Evolutionary conservation across 768 basidiomycete genomes (phyloP), one percentile per base, ranked within the genome.

Genomic region (Mycena capillaripes): DNA sequence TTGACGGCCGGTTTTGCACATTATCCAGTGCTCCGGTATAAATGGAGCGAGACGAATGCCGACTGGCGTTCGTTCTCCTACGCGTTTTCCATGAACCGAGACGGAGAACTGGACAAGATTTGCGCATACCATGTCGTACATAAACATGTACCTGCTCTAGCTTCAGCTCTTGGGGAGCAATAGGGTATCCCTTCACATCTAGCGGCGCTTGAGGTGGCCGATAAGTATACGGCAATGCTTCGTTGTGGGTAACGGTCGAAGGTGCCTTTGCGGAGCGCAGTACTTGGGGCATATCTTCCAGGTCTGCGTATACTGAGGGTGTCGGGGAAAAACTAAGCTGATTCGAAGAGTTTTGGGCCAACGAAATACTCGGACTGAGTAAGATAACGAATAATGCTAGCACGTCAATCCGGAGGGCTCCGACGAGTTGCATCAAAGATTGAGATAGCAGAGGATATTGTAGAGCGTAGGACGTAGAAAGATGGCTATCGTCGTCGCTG

Each of bases 11-110:
- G 84, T 86, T 65, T 86, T 87, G 78, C 92, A 93, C 85, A 93
- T 86, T 66, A 85, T 80, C 92, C 94, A 95, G 72, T 92, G 84
- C 74, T 89, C 87, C 1, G 92, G 91, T 64, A 95, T 89, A 34
- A 86, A 89, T 14, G 90, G 90, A 0, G 86, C 80, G 81, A 95
- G 86, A 3, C 93, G 88, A 14, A 90, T 83, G 11, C 89, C 89
- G n/a, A 95, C 93, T 0, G 94, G 94, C 0, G 93, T 89, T 40
- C 94, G 88, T 81, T 95, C 94, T 34, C 93, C 93, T 95, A 70
- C 57, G 16, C 38, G 16, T n/a, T 40, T 52, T 27, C 32, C 42
- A 48, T 56, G 23, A 53, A 44, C 21, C 46, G 30, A n/a, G 21
- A 32, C 1, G 27, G 23, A 55, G 25, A 40, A 21, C 89, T 57